Percentiles rank a stretch among this genome's conserved stretches.
These are phyloP conservation scores for Coffea canephora DNA, from an alignment of 257 asterid genomes.

Conservation along the genomic window DNA sequence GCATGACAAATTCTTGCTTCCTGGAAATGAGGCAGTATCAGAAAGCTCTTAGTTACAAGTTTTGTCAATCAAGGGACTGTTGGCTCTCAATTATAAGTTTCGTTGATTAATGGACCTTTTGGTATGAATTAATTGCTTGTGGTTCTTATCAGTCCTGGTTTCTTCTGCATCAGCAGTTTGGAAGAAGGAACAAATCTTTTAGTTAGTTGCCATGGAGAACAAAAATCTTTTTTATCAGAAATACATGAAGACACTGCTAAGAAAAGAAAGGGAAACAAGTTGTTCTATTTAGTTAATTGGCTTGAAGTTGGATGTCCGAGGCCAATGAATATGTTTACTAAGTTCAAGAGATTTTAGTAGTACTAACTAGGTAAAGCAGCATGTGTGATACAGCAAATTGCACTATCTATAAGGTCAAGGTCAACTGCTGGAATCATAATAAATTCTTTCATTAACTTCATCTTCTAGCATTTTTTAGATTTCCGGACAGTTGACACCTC, in stretches of 20 bases:
- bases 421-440: background rate
- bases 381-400: background rate
- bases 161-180: background rate
- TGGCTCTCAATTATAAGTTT: no score
- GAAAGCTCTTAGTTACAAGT: no score
- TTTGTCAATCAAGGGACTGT: no score
- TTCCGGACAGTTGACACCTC: background rate
- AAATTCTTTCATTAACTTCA: background rate
- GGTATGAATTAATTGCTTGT: background rate
- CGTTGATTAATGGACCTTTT: background rate
- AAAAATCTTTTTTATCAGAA: background rate
- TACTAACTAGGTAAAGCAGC: background rate
- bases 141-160: background rate
- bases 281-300: background rate
- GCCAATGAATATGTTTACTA: background rate
- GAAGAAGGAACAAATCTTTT: background rate
- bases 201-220: background rate
- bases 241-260: background rate
- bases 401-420: background rate
- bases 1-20: no score
- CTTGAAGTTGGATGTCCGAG: background rate
- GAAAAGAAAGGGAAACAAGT: background rate
- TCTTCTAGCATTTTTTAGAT: background rate
- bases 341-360: background rate
- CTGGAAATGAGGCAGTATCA: no score